Conservation (phyloP, 805 yeast genomes). For the Saccharomycopsis guyanensis region DNA sequence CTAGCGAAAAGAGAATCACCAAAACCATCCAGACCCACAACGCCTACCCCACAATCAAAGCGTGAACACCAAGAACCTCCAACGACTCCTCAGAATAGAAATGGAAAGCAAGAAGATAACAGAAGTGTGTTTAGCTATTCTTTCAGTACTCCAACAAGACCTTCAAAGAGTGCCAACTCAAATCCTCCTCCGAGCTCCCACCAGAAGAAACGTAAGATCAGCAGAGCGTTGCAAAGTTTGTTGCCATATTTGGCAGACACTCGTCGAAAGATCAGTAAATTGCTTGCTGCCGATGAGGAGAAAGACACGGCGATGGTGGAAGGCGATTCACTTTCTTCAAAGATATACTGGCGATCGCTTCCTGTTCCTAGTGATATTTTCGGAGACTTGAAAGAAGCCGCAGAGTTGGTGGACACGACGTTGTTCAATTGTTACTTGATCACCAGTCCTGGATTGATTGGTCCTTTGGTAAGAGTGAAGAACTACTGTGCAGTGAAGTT, state of each 20-base stretch:
- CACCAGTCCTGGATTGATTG: conserved; percentile 66
- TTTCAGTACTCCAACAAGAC: neutral
- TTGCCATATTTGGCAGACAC: conserved; percentile 42
- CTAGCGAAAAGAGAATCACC: neutral
- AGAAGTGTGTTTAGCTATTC: conserved; percentile 1
- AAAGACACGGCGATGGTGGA: too few species aligned
- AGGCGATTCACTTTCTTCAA: conserved; percentile 15
- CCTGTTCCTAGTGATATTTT: conserved; percentile 22
- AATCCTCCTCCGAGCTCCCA: neutral
- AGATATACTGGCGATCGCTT: conserved; percentile 26
- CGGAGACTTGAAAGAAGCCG: conserved; percentile 29
- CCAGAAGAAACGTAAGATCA: conserved; percentile 6
- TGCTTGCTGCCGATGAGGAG: conserved; percentile 23
- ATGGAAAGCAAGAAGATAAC: neutral
- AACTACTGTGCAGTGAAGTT: conserved; percentile 64
- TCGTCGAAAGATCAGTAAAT: conserved; percentile 36
- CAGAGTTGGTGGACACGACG: conserved; percentile 63
- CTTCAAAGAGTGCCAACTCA: neutral
- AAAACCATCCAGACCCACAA: neutral
- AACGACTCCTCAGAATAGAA: neutral
- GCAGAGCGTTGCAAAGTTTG: conserved; percentile 27
- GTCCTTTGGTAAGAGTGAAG: conserved; percentile 70
- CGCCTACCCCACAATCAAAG: conserved; percentile 7
- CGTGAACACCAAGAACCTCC: neutral
- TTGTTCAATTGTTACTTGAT: conserved; percentile 66